Evolutionary conservation across 192 early-diverging fungal genomes (phyloP).

Genomic region (Coemansia sp.): DNA sequence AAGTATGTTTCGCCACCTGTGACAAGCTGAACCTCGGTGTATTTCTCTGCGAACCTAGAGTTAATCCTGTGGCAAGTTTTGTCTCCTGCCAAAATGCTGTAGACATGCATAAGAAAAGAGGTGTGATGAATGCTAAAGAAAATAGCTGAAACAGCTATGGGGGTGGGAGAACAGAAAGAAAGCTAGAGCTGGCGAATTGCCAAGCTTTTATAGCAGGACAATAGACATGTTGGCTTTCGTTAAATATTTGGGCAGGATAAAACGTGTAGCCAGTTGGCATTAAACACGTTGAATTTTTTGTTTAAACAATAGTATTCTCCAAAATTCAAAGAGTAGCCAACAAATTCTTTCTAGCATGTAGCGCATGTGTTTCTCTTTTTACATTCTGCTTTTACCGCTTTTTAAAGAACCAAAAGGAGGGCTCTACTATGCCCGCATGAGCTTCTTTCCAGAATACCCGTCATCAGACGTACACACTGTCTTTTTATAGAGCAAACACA

Average conservation of each 20-base stretch:
- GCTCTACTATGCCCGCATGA: neutral
- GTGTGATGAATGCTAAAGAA: neutral
- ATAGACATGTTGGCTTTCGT: neutral
- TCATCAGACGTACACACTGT: neutral
- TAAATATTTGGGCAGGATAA: neutral
- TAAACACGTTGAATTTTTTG: no score
- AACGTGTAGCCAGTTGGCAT: neutral
- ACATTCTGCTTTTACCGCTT: no score
- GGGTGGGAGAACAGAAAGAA: neutral
- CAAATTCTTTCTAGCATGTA: no score
- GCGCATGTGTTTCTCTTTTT: no score
- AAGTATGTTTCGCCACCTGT: neutral
- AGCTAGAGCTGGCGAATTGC: neutral
- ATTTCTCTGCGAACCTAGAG: neutral
- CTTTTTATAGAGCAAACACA: no score
- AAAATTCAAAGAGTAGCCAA: no score
- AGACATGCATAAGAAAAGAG: neutral
- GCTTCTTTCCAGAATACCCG: neutral
- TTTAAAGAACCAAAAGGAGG: neutral
- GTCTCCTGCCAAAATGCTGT: neutral
- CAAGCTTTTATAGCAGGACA: neutral
- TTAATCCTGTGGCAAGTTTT: neutral
- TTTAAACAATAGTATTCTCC: no score
- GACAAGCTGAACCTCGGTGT: neutral
- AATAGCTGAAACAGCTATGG: neutral